A percentile compares a stretch with the other conserved stretches of the same genome.
These are phyloP conservation scores for Trametes villosa DNA, from an alignment of 768 basidiomycete genomes.

Conservation along the genomic window DNA sequence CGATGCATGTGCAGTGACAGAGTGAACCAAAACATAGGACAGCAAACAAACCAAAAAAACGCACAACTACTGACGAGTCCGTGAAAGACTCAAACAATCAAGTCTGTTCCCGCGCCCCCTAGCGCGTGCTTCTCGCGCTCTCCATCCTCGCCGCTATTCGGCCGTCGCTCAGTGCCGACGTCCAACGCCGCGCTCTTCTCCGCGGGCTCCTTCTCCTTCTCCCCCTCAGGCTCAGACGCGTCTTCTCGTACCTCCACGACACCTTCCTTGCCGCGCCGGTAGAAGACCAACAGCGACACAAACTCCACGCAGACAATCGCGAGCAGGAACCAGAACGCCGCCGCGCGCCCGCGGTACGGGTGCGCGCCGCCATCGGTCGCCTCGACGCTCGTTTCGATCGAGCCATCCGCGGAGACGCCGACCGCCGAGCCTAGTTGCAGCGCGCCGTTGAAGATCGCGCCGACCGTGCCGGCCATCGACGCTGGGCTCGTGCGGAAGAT, in stretches of 20 bases:
- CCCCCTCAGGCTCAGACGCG: too few relatives aligned
- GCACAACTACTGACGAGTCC: too few relatives aligned
- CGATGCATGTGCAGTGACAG: too few relatives aligned
- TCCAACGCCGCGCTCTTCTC: too few relatives aligned
- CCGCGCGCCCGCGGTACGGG: conserved; percentile 46
- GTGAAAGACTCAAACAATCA: too few relatives aligned
- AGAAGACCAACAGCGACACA: conserved; percentile 41
- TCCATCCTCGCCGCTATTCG: too few relatives aligned
- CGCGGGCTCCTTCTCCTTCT: too few relatives aligned
- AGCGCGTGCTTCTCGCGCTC: too few relatives aligned
- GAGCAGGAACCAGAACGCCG: conserved; percentile 41
- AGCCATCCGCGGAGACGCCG: conserved; percentile 51
- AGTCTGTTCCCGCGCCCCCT: too few relatives aligned
- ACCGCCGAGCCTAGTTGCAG: conserved; percentile 58
- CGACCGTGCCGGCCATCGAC: conserved; percentile 55
- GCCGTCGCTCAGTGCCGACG: too few relatives aligned
- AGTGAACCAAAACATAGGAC: too few relatives aligned
- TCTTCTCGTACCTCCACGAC: conserved; percentile 5
- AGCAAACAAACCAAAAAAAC: too few relatives aligned
- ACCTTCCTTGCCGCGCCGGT: conserved; percentile 28
- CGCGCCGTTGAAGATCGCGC: conserved; percentile 59
- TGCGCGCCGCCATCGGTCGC: conserved; percentile 35
- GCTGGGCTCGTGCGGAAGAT: conserved; percentile 53
- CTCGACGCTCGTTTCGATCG: conserved; percentile 53
- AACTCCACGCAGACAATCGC: conserved; percentile 39